Evolutionary conservation across 2,329 filamentous ascomycete species (phyloP), one percentile per base, ranked within the genome.

Genomic region (Exophiala alcalophila): DNA sequence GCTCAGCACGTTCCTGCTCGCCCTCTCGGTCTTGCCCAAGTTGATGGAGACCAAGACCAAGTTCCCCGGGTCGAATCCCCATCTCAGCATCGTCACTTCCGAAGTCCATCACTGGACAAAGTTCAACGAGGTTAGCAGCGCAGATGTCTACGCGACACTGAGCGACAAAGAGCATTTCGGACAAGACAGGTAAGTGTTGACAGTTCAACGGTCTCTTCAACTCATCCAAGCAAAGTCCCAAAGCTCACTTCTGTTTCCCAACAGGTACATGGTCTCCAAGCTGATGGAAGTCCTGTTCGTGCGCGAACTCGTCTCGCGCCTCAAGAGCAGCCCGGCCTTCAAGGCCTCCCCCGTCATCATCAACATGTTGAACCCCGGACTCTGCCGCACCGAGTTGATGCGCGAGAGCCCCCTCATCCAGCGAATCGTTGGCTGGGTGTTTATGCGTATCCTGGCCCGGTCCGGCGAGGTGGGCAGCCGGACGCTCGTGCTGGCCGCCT

Each of bases 1-100:
- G 15, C 27, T 61, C 21, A 51, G 49, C 42, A 61, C 57, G 0
- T 48, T 55, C 5, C 47, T 61, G 3, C 40, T 61, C 3, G 52
- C 53, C 1, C 33, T 59, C 7, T 43, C 52, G 0, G 19, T 60
- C 5, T 29, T 60, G 2, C 56, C 59, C 3, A 42, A 53, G 25
- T 47, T 60, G 16, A 38, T 44, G 7, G 43, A 52, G 16, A 51
- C 55, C 1, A 52, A 57, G 15, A 24, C 40, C 11, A 31, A 46
- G 9, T 43, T 36, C 23, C 36, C 44, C 25, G 38, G 44, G 9
- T 39, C 42, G 12, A 42, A 28, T 10, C 47, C 57, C 8, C 50
- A 53, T 19, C 38, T 59, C 21, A 45, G 47, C 7, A 47, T 60
- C 21, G 44, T 59, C 3, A 44, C 41, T 7, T 55, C 52, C 25